Evolutionary conservation across 2,329 filamentous ascomycete species (phyloP).

Genomic region (Penicillium thymicola): DNA sequence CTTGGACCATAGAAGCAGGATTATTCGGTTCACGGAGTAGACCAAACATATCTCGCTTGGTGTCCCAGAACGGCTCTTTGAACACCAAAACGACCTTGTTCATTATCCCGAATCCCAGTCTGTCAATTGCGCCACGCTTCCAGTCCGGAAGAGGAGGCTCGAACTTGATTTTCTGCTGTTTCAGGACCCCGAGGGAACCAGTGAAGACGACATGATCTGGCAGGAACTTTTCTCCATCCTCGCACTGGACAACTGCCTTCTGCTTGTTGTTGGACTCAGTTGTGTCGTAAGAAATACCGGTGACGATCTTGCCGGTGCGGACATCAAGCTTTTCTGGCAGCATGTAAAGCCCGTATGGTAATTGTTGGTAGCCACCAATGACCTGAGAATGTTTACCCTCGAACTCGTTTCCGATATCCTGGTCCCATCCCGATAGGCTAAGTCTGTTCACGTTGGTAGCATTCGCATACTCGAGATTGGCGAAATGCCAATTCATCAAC

Average conservation of each 20-base stretch:
- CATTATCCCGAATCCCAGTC: constrained; percentile 86
- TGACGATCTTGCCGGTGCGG: constrained; percentile 68
- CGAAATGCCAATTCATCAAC: constrained; percentile 95
- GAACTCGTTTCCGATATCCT: constrained; percentile 96
- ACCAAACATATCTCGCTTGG: constrained; percentile 87
- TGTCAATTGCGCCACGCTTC: constrained; percentile 75
- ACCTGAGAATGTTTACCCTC: constrained; percentile 93
- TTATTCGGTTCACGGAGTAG: constrained; percentile 72
- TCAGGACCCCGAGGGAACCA: constrained; percentile 85
- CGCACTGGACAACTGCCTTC: constrained; percentile 65
- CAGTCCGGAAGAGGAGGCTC: constrained; percentile 84
- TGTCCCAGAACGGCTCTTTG: constrained; percentile 85
- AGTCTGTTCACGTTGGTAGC: constrained; percentile 82
- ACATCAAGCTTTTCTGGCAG: constrained; percentile 75
- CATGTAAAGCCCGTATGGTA: constrained; percentile 80
- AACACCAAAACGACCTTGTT: constrained; percentile 96
- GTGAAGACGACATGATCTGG: constrained; percentile 93
- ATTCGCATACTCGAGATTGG: constrained; percentile 97
- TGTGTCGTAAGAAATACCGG: constrained; percentile 63
- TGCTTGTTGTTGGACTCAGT: constrained; percentile 39
- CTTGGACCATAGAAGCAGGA: constrained; percentile 68
- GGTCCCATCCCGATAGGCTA: constrained; percentile 90
- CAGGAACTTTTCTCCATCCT: constrained; percentile 70
- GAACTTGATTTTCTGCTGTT: constrained; percentile 75
- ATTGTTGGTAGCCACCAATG: constrained; percentile 86